Conservation (phyloP, 1,284 basidiomycete species). For the Trichosporon faecale region DNA sequence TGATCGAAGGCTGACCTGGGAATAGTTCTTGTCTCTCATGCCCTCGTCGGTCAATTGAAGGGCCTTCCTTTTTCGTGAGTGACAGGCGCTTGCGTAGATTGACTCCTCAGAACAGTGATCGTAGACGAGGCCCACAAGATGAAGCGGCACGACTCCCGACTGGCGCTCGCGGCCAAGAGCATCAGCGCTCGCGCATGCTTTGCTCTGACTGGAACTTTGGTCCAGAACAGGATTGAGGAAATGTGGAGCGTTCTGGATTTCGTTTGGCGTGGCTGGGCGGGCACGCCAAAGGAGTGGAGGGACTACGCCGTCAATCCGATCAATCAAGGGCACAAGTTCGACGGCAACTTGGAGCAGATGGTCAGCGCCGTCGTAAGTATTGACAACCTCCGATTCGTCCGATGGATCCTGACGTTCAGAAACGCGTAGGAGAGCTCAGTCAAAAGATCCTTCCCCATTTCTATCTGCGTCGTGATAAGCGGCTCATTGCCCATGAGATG, state of each 20-base stretch:
- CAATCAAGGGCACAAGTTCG: constrained; percentile 50
- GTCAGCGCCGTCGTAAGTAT: constrained; percentile 45
- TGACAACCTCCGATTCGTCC: too few relatives aligned
- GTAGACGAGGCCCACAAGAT: constrained; percentile 50
- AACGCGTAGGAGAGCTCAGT: constrained; percentile 33
- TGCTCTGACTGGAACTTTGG: constrained; percentile 45
- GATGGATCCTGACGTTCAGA: constrained; percentile 12
- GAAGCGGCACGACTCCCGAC: constrained; percentile 38
- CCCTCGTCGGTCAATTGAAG: constrained; percentile 35
- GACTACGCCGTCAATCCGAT: constrained; percentile 48
- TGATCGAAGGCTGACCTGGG: background rate
- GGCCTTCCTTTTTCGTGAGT: constrained; percentile 45
- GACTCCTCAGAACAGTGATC: constrained; percentile 35
- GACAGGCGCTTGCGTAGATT: background rate
- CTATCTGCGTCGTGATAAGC: constrained; percentile 55
- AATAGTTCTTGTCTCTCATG: constrained; percentile 45
- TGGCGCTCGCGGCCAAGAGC: constrained; percentile 51
- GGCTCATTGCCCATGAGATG: constrained; percentile 52
- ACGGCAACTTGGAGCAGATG: constrained; percentile 47
- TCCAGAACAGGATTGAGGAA: constrained; percentile 55
- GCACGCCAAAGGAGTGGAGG: constrained; percentile 48
- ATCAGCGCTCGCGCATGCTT: constrained; percentile 42
- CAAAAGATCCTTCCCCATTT: constrained; percentile 53
- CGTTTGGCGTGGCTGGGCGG: constrained; percentile 47
- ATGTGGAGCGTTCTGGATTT: constrained; percentile 55